phyloP scores from a whole-genome alignment of 176 grass and related monocot species.

The Avena sativa region DNA sequence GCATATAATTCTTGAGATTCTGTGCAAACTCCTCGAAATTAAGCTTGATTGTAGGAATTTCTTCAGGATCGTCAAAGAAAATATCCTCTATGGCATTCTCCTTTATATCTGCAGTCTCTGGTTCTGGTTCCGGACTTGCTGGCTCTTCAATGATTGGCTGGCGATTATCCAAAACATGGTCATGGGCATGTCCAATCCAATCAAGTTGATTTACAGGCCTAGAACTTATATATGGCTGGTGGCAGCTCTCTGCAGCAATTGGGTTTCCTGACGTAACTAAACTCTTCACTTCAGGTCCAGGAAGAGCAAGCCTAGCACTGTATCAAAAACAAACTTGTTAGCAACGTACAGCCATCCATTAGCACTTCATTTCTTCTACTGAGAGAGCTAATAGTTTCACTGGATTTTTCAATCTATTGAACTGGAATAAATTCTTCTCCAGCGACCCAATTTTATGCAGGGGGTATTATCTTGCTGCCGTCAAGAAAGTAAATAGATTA shows the following conservation, averaged over 20 bases:
- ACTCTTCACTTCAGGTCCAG: conserved; percentile 73
- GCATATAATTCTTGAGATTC: conserved; percentile 77
- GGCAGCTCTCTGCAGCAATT: conserved; percentile 24
- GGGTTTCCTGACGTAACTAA: conserved; percentile 36
- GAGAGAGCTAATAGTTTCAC: conserved; percentile 13
- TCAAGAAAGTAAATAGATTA: conserved; percentile 32
- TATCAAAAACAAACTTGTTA: conserved; percentile 42
- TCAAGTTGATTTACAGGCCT: conserved; percentile 46
- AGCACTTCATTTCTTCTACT: not conserved
- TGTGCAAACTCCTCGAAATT: conserved; percentile 76
- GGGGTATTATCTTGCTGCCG: not conserved
- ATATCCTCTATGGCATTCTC: conserved; percentile 68
- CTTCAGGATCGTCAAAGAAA: conserved; percentile 78
- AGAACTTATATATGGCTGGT: conserved; percentile 13
- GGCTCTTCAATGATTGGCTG: conserved; percentile 92
- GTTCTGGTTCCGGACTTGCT: conserved; percentile 67
- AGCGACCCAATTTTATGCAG: not conserved
- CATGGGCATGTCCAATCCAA: conserved; percentile 21
- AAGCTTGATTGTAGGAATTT: conserved; percentile 84
- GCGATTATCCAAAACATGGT: conserved; percentile 35
- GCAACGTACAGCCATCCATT: not conserved
- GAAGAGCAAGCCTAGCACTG: conserved; percentile 80
- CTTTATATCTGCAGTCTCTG: conserved; percentile 45
- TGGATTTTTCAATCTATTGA: conserved; percentile 17
- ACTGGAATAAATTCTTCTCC: not conserved